Base-by-base conservation (phyloP, 306 rosid species). In the Coriaria nepalensis region DNA sequence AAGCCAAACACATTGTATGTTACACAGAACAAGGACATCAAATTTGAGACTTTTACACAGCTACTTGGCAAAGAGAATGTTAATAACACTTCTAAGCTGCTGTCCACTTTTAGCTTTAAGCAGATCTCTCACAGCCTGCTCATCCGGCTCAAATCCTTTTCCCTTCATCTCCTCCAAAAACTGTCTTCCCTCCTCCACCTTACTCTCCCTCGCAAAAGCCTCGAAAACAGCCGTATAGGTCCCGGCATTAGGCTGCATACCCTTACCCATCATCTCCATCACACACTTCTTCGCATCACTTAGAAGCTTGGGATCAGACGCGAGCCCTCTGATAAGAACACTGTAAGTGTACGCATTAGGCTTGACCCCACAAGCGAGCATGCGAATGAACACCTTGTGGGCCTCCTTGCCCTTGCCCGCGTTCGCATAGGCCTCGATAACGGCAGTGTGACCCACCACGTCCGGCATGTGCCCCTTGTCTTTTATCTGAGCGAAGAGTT, bases 381-480 rank as follows among this genome's bases (percentile, higher is more conserved):
- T 87, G 5, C 87, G 70, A 68, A 75, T 37, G 57, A 66, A 76
- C 33, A 68, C 80, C 63, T 73, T 87, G 35, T 68, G 81, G 52
- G 76, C 78, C 61, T 83, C 93, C 45, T 80, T 83, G 8, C 78
- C 60, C 67, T 65, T 71, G 2, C 65, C 71, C 0, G 93, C 94
- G 13, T 66, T 60, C 38, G 71, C 78, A 32, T 87, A 87, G 53
- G 93, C 93, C 49, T 83, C 87, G 0, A 80, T 38, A 4, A 87
- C 53, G 9, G 93, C 83, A 0, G 87, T 87, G 63, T 83, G 76
- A 8, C 83, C 75, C 64, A 87, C 93, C 38, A 87, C 77, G 9
- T 73, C 85, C 0, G 96, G 96, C 80, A 83, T 83, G 0, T 67
- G 74, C 33, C 94, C 87, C 32, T 74, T 68, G 56, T 87, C 94